These are phyloP conservation scores for Pseudogymnoascus sp. DNA, from an alignment of 2,329 filamentous ascomycete species.

Conservation along the genomic window DNA sequence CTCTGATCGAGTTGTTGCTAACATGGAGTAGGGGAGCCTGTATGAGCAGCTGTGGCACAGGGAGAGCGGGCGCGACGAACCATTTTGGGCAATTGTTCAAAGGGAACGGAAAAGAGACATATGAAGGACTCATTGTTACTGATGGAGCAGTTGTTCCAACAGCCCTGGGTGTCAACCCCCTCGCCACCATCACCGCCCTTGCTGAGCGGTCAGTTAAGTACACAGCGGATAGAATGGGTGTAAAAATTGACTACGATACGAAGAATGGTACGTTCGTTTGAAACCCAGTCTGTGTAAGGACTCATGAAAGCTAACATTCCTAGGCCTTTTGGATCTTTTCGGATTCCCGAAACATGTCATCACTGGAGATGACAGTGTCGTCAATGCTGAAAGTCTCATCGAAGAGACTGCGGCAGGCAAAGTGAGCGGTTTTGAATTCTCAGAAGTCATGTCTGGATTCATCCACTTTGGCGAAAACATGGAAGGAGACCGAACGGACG, in stretches of 20 bases:
- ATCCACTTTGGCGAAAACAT: conserved; percentile 41
- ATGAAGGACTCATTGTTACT: conserved; percentile 52
- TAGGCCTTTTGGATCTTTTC: conserved; percentile 45
- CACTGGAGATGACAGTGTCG: conserved; percentile 34
- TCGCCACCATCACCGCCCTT: conserved; percentile 62
- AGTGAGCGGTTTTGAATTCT: conserved; percentile 49
- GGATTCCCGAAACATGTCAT: conserved; percentile 37
- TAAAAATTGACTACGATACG: conserved; percentile 39
- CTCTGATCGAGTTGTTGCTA: conserved; percentile 12
- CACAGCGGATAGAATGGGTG: conserved; percentile 35
- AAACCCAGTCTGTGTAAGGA: background rate
- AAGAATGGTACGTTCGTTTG: conserved; percentile 29
- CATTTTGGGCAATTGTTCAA: conserved; percentile 53
- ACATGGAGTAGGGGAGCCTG: conserved; percentile 46
- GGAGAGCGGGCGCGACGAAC: conserved; percentile 50
- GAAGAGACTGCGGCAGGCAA: conserved; percentile 24
- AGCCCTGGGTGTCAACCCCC: conserved; percentile 57
- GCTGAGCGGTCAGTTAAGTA: conserved; percentile 55
- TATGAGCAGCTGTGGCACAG: conserved; percentile 53
- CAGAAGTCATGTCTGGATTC: conserved; percentile 57
- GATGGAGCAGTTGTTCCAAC: conserved; percentile 56
- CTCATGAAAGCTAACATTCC: background rate
- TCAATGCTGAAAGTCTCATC: conserved; percentile 35
- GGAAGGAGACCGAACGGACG: conserved; percentile 39
- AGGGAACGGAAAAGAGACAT: conserved; percentile 42